Evolutionary conservation across 306 rosid species (phyloP).

Genomic region (Castanopsis chinensis): DNA sequence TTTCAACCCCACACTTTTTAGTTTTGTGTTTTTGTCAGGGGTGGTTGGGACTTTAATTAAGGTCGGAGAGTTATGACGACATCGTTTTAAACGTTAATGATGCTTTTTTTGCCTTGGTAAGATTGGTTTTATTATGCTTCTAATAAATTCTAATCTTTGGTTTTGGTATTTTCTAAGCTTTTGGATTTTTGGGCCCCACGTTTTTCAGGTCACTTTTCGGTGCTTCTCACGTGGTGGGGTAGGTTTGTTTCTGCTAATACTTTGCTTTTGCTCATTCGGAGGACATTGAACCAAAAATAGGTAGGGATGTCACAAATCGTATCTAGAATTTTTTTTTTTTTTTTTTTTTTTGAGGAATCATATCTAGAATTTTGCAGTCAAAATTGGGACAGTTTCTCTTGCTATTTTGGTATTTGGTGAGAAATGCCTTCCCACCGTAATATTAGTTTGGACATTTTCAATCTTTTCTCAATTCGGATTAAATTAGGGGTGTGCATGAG

Average conservation of each 20-base stretch:
- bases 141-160: background rate
- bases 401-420: background rate
- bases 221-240: conserved; percentile 51
- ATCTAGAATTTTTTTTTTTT: too few species aligned
- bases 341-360: too few species aligned
- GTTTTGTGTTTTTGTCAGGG: background rate
- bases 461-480: background rate
- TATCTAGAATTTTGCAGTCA: too few species aligned
- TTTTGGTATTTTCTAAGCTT: background rate
- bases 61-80: background rate
- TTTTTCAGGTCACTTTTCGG: conserved; percentile 11
- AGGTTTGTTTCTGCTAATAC: background rate
- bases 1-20: conserved; percentile 11
- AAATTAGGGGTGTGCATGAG: too few species aligned
- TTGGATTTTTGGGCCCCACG: conserved; percentile 16
- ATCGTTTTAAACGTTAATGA: background rate
- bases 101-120: background rate
- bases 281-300: too few species aligned
- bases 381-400: too few species aligned
- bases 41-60: background rate
- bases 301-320: too few species aligned
- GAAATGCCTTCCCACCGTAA: background rate
- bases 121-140: background rate
- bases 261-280: background rate
- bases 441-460: background rate